Conservation (phyloP, 2,329 filamentous ascomycete species). For the Cryphonectria parasitica region DNA sequence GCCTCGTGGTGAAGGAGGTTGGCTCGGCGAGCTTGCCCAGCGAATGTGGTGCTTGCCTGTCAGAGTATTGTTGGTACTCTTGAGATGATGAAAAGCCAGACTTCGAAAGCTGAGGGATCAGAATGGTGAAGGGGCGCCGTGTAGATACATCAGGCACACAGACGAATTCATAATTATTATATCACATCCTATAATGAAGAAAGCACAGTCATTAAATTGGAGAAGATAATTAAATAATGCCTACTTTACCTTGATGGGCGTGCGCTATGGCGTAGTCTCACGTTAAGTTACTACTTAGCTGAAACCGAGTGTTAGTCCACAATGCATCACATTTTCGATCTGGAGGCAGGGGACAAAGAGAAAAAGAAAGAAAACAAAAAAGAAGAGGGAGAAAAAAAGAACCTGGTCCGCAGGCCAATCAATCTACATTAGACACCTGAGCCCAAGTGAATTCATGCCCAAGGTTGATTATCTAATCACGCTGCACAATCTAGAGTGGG, state of each 20-base stretch:
- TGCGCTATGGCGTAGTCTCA: neutral
- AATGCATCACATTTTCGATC: neutral
- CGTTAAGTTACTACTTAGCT: neutral
- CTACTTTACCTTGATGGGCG: neutral
- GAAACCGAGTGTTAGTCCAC: neutral
- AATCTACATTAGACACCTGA: neutral
- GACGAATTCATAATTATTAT: neutral
- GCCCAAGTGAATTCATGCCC: neutral
- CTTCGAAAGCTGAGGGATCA: neutral
- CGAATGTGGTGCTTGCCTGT: constrained; percentile 43
- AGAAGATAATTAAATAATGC: neutral
- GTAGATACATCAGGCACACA: neutral
- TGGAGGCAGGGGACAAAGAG: neutral
- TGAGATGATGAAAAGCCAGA: neutral
- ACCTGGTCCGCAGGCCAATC: neutral
- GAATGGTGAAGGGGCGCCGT: neutral
- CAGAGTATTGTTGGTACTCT: constrained; percentile 40
- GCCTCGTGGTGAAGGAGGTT: constrained; percentile 40
- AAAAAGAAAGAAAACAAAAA: neutral
- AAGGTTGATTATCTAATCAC: neutral
- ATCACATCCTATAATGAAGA: neutral
- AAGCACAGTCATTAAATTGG: neutral
- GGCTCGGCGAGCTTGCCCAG: constrained; percentile 31
- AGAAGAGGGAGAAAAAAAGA: neutral
- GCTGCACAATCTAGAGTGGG: neutral